These are phyloP conservation scores for Taiwanofungus camphoratus DNA, from an alignment of 1,284 basidiomycete species.

Conservation along the genomic window DNA sequence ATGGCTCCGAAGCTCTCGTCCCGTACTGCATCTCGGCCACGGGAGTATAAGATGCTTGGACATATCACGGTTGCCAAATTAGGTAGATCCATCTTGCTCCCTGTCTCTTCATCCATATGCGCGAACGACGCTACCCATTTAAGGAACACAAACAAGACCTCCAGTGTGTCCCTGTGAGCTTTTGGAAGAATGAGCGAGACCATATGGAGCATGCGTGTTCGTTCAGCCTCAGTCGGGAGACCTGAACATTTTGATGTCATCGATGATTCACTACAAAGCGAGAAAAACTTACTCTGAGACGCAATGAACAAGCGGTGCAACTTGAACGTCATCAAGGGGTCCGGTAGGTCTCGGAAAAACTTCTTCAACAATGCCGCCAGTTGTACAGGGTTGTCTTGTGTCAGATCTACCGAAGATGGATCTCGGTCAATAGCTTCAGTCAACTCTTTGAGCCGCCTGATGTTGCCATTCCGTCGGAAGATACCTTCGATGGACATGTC, in stretches of 20 bases:
- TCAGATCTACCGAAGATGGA: conserved; percentile 82
- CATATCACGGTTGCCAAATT: conserved; percentile 98
- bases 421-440: conserved; percentile 94
- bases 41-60: conserved; percentile 90
- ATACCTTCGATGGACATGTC: conserved; percentile 99
- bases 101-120: conserved; percentile 96
- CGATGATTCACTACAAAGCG: background rate
- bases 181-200: conserved; percentile 87
- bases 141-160: conserved; percentile 96
- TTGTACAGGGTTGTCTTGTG: conserved; percentile 95
- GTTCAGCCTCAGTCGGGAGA: conserved; percentile 71
- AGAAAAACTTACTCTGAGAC: conserved; percentile 67
- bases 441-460: conserved; percentile 86
- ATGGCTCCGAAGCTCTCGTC: conserved; percentile 95
- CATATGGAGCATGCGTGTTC: conserved; percentile 82
- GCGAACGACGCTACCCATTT: conserved; percentile 99
- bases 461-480: conserved; percentile 98
- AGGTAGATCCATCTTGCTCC: conserved; percentile 96
- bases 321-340: conserved; percentile 94
- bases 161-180: conserved; percentile 93
- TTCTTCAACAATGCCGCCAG: conserved; percentile 96
- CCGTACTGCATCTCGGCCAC: conserved; percentile 80
- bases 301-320: conserved; percentile 87
- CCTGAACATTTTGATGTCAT: conserved; percentile 37
- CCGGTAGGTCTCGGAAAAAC: conserved; percentile 94